Base-by-base conservation (phyloP, 2,329 filamentous ascomycete species). In the Exophiala viscosa region DNA sequence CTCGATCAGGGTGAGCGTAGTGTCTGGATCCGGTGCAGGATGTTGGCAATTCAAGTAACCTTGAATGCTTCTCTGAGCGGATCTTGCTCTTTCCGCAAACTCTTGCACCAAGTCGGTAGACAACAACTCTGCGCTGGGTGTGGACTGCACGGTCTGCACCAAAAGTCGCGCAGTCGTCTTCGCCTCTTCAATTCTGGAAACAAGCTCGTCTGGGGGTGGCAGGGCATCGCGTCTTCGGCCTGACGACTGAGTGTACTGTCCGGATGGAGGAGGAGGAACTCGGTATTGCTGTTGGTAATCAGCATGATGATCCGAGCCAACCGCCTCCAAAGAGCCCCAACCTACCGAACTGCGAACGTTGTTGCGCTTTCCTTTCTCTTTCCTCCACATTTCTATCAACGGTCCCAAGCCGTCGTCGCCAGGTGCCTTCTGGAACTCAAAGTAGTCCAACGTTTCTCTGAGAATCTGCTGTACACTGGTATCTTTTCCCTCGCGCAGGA, bases 1-100 rank as follows among this genome's bases (percentile, higher is more conserved):
- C 69, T 96, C 90, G 65, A 99, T 96, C 57, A 99, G 75, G 11
- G 84, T 91, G 66, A 93, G 84, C 81, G 97, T 90, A 1, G 92
- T 97, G 61, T 96, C 87, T 64, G 96, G 92, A 69, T 97, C 93
- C 0, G 92, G 91, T 1, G 82, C 68, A 0, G 92, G 91, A 66
- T 89, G 81, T 51, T 87, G 84, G 42, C 85, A 82, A 38, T 84
- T 78, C 76, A 97, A 96, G 72, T 95, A 97, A 31, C 78, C 78
- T 65, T 96, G 90, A 62, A 97, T 84, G 65, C 87, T 89, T 48
- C 85, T 81, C 47, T 88, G 86, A 3, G 92, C 92, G 50, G 83
- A 81, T 58, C 86, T 83, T 66, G 92, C 97, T 18, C 93, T 85
- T 62, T 93, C 86, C 43, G 86, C 83, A 67, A 99, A 97, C 72